These are phyloP conservation scores for Aplosporella prunicola DNA, from an alignment of 2,329 filamentous ascomycete species.

Conservation along the genomic window DNA sequence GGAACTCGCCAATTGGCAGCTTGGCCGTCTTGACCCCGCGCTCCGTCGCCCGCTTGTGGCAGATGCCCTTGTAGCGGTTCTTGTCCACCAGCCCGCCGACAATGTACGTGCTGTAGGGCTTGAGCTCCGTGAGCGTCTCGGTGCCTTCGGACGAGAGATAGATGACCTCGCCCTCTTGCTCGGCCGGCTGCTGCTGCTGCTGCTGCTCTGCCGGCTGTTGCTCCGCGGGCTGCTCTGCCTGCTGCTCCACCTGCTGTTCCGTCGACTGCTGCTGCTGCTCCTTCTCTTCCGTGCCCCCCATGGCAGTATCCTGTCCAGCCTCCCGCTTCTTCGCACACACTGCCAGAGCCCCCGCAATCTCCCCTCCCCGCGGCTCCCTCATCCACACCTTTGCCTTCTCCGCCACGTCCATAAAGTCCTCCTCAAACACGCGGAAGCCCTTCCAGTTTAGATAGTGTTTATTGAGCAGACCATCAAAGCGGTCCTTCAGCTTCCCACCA, in stretches of 20 bases:
- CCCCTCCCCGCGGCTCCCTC: slow-evolving; percentile 47
- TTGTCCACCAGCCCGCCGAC: slow-evolving; percentile 92
- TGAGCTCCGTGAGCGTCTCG: slow-evolving; percentile 69
- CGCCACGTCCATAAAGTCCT: slow-evolving; percentile 63
- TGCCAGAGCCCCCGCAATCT: slow-evolving; percentile 50
- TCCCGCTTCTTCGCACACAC: slow-evolving; percentile 12
- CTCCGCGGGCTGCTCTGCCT: no score
- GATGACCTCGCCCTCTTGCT: slow-evolving; percentile 52
- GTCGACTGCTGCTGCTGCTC: background rate
- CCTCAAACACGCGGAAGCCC: slow-evolving; percentile 61
- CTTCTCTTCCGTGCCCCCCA: background rate
- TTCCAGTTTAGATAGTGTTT: slow-evolving; percentile 72
- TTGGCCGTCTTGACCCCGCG: slow-evolving; percentile 78
- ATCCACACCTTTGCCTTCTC: slow-evolving; percentile 59
- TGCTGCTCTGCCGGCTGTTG: background rate
- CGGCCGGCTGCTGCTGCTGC: slow-evolving; percentile 6
- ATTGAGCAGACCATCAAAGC: slow-evolving; percentile 67
- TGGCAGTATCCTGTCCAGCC: background rate
- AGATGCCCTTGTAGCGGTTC: slow-evolving; percentile 91
- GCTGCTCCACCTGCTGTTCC: background rate
- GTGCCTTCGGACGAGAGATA: slow-evolving; percentile 92
- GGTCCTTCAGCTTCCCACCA: slow-evolving; percentile 59
- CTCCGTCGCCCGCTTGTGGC: slow-evolving; percentile 69
- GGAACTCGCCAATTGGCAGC: slow-evolving; percentile 88
- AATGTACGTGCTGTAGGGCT: slow-evolving; percentile 83